Conservation (phyloP, 805 yeast species). For the Suhomyces pyralidae region DNA sequence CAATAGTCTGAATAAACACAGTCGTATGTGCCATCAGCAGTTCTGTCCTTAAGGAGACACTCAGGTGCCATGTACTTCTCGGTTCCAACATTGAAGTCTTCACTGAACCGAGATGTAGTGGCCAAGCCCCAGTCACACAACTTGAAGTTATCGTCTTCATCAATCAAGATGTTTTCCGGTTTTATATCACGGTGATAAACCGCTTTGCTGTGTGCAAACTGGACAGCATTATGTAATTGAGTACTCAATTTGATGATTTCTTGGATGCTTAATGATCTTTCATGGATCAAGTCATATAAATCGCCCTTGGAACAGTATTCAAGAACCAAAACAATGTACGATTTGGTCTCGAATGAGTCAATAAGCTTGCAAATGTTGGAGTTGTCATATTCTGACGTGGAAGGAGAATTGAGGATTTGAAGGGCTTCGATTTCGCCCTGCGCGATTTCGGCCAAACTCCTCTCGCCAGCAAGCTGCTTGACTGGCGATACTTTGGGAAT, state of each 20-base stretch:
- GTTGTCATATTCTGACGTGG: constrained; percentile 18
- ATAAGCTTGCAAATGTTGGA: constrained; percentile 56
- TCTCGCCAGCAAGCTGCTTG: constrained; percentile 13
- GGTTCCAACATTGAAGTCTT: constrained; percentile 49
- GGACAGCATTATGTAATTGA: constrained; percentile 52
- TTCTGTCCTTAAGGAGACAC: constrained; percentile 21
- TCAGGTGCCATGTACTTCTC: constrained; percentile 62
- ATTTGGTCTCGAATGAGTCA: constrained; percentile 54
- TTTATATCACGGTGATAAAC: constrained; percentile 57
- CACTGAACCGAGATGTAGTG: constrained; percentile 17
- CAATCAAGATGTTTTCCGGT: constrained; percentile 54
- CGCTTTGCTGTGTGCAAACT: constrained; percentile 54
- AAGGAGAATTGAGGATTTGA: constrained; percentile 20
- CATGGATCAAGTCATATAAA: constrained; percentile 54
- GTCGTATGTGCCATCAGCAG: constrained; percentile 29
- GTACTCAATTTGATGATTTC: constrained; percentile 22
- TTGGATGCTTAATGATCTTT: constrained; percentile 9
- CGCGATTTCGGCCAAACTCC: constrained; percentile 35
- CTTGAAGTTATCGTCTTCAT: constrained; percentile 53
- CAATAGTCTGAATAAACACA: constrained; percentile 48
- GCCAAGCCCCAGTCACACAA: constrained; percentile 59
- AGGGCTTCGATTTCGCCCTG: constrained; percentile 51
- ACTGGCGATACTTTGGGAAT: constrained; percentile 47
- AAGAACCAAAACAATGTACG: constrained; percentile 53
- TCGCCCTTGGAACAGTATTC: constrained; percentile 70